Evolutionary conservation across 2,329 filamentous ascomycete genomes (phyloP).

Genomic region (Thelonectria discophora): DNA sequence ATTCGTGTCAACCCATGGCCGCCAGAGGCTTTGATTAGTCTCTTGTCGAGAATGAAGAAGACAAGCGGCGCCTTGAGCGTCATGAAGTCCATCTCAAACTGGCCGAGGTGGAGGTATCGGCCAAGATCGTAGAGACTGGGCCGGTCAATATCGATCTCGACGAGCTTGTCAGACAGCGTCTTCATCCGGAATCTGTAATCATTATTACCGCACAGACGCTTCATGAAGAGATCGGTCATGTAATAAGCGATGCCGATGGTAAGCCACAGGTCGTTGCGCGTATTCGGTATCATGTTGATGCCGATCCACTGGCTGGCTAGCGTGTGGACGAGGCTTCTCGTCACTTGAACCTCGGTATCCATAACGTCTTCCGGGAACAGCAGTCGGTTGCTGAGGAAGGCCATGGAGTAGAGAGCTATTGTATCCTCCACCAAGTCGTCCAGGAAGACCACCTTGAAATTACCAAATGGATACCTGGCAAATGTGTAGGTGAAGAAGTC

Average conservation of each 20-base stretch:
- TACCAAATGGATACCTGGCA: slow-evolving; percentile 88
- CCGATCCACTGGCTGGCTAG: slow-evolving; percentile 94
- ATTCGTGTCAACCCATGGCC: slow-evolving; percentile 87
- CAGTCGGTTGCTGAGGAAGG: slow-evolving; percentile 86
- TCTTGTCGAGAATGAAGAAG: slow-evolving; percentile 91
- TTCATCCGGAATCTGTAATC: slow-evolving; percentile 94
- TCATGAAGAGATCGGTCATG: slow-evolving; percentile 94
- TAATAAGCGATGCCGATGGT: slow-evolving; percentile 91
- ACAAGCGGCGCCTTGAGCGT: slow-evolving; percentile 89
- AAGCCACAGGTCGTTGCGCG: slow-evolving; percentile 85
- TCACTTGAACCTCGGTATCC: slow-evolving; percentile 84
- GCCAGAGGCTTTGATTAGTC: slow-evolving; percentile 83
- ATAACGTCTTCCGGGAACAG: slow-evolving; percentile 87
- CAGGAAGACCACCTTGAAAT: slow-evolving; percentile 93
- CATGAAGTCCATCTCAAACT: slow-evolving; percentile 90
- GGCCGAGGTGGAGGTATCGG: slow-evolving; percentile 77
- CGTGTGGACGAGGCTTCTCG: slow-evolving; percentile 81
- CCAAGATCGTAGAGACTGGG: slow-evolving; percentile 87
- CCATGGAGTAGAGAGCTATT: slow-evolving; percentile 80
- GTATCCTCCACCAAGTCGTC: slow-evolving; percentile 85
- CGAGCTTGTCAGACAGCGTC: slow-evolving; percentile 80
- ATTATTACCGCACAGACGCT: slow-evolving; percentile 90
- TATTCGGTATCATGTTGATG: slow-evolving; percentile 87
- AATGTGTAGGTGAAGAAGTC: slow-evolving; percentile 91
- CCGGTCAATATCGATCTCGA: slow-evolving; percentile 81